phyloP scores from a whole-genome alignment of 2,329 filamentous ascomycete genomes.

The Neofusicoccum sp. region DNA sequence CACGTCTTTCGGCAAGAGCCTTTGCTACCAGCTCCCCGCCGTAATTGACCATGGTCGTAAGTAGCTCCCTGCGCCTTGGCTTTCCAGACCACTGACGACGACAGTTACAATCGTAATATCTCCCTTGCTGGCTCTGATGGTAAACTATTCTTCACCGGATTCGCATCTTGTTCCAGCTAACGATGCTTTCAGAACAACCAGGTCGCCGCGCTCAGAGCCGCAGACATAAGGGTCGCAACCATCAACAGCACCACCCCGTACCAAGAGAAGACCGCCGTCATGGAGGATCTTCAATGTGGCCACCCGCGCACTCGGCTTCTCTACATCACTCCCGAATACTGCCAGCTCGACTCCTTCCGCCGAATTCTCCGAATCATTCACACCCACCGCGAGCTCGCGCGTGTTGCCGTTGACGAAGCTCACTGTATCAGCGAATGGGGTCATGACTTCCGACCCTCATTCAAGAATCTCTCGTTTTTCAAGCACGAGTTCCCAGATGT shows the following conservation, averaged over 20 bases:
- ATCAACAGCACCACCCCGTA: constrained; percentile 79
- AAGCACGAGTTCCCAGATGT: constrained; percentile 76
- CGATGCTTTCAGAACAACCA: constrained; percentile 70
- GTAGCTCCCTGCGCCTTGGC: constrained; percentile 32
- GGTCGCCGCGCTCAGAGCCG: constrained; percentile 72
- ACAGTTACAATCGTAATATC: constrained; percentile 87
- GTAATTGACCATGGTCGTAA: constrained; percentile 81
- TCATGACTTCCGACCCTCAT: constrained; percentile 92
- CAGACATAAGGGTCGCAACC: constrained; percentile 76
- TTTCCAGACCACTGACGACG: constrained; percentile 21
- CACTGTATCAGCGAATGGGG: constrained; percentile 99
- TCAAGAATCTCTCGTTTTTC: constrained; percentile 85
- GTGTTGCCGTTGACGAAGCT: constrained; percentile 89
- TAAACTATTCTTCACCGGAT: constrained; percentile 34
- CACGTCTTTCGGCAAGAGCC: constrained; percentile 86
- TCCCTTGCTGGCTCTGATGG: constrained; percentile 86
- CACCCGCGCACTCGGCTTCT: constrained; percentile 80
- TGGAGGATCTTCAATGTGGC: constrained; percentile 80
- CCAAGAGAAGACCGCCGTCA: constrained; percentile 64
- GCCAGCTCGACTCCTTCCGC: constrained; percentile 74
- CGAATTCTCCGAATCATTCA: constrained; percentile 70
- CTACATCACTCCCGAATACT: constrained; percentile 92
- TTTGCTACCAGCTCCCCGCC: constrained; percentile 90
- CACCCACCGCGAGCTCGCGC: constrained; percentile 77
- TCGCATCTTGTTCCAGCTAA: neutral